Base-by-base conservation (phyloP, 805 yeast genomes). In the Kazachstania bromeliacearum region DNA sequence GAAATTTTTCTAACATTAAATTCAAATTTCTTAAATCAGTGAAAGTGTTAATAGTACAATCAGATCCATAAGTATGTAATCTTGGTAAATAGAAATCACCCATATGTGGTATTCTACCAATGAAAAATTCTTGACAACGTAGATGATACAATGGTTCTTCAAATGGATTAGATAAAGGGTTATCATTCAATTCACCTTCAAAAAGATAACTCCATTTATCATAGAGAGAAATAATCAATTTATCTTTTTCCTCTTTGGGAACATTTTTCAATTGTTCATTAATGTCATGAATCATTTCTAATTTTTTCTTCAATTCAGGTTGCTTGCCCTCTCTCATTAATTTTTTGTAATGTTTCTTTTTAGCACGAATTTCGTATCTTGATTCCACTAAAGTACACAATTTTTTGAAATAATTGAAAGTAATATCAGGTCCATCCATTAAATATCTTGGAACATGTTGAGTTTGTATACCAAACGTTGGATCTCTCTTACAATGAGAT, bases 11-110 rank as follows among this genome's bases (percentile, higher is more conserved):
- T 9, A 49, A 35, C 5, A 46, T 20, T 7, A 35, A 32, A 9
- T 43, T 29, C 8, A 50, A 28, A 7, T 35, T 41, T 33, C 41
- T 39, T 7, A 47, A 34, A 33, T 46, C 52, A 7, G 50, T 43
- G 18, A 39, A 49, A 1, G 45, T 49, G 14, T 33, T 44, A 26
- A 44, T 38, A 4, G 29, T 36, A 4, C 36, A 27, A 9, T 37
- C 31, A 13, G 37, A 31, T 19, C 44, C 46, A 34, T 52, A 52
- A 2, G 50, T 41, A 34, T 45, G 50, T 16, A 50, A 35, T 16
- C 57, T 41, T 28, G 57, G 57, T 14, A 52, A 16, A 36, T 52
- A 52, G 20, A 52, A 52, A 38, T 52, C 55, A 33, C 57, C 57
- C 29, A 52, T 44, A 29, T 46, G 45, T 3, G 54, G 54, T 8